A percentile compares a stretch with the other conserved stretches of the same genome.
Conservation (phyloP, 2,329 filamentous ascomycete species). For the Leptographium procerum region DNA sequence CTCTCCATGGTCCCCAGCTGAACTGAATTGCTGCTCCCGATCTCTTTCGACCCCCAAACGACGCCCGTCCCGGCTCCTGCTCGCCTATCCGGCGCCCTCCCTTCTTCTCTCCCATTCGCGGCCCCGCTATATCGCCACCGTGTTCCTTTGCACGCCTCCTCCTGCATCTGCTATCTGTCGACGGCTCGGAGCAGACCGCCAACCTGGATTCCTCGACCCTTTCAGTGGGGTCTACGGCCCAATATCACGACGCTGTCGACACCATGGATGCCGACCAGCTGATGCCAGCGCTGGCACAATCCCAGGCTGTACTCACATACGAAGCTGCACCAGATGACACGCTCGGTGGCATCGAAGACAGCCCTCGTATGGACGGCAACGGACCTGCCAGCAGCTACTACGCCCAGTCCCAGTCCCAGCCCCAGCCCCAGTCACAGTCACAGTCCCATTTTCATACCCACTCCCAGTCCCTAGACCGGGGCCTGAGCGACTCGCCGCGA, state of each 20-base stretch:
- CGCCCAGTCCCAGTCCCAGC: constrained; percentile 36
- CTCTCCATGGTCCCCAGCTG: not conserved
- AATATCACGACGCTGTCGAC: constrained; percentile 39
- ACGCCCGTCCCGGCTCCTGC: not conserved
- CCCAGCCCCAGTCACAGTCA: no score
- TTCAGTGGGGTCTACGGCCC: constrained; percentile 37
- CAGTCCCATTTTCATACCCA: no score
- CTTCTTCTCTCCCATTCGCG: not conserved
- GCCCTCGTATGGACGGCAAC: constrained; percentile 27
- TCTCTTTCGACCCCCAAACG: not conserved
- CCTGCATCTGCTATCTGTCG: not conserved
- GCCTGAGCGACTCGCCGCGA: constrained; percentile 26
- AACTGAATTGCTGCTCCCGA: not conserved
- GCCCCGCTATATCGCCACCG: not conserved
- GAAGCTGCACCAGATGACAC: constrained; percentile 38
- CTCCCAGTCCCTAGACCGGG: constrained; percentile 40
- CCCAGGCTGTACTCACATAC: constrained; percentile 15
- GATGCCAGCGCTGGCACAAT: constrained; percentile 1
- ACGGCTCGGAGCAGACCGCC: not conserved
- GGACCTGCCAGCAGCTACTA: constrained; percentile 21
- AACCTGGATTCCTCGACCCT: constrained; percentile 41
- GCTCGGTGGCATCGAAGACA: constrained; percentile 36
- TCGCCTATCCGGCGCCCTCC: not conserved
- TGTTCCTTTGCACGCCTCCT: not conserved
- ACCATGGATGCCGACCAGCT: constrained; percentile 37